Percentiles rank a stretch among this genome's conserved stretches.
These are phyloP conservation scores for Elongisporangium senticosum DNA, from an alignment of 352 stramenopile genomes.

Conservation along the genomic window DNA sequence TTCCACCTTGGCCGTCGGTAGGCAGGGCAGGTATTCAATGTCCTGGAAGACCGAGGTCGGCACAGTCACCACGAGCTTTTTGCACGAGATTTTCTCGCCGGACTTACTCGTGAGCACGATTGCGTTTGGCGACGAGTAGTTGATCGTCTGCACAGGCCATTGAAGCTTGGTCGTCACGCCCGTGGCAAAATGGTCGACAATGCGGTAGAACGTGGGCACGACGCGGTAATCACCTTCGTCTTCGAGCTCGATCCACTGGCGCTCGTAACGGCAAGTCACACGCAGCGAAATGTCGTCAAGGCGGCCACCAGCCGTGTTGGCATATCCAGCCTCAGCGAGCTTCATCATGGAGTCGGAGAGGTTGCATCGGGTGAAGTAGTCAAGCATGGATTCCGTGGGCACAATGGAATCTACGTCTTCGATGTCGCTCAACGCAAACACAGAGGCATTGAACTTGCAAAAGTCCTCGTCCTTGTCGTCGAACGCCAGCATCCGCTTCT, in stretches of 20 bases:
- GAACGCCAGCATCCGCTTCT: slow-evolving; percentile 75
- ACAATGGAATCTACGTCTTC: slow-evolving; percentile 58
- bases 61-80: slow-evolving; percentile 64
- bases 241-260: slow-evolving; percentile 79
- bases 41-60: slow-evolving; percentile 72
- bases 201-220: slow-evolving; percentile 58
- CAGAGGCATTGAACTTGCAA: slow-evolving; percentile 61
- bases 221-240: slow-evolving; percentile 79
- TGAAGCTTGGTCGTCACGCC: slow-evolving; percentile 43
- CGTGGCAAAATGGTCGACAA: slow-evolving; percentile 52
- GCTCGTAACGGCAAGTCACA: slow-evolving; percentile 74
- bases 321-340: slow-evolving; percentile 71
- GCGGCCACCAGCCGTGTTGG: slow-evolving; percentile 66
- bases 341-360: slow-evolving; percentile 79
- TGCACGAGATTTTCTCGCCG: slow-evolving; percentile 54
- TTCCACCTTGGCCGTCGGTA: slow-evolving; percentile 49
- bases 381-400: slow-evolving; percentile 58
- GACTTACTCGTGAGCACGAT: slow-evolving; percentile 53
- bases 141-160: slow-evolving; percentile 50
- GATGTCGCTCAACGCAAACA: slow-evolving; percentile 56
- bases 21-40: slow-evolving; percentile 55
- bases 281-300: slow-evolving; percentile 75
- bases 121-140: slow-evolving; percentile 42
- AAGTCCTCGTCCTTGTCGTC: slow-evolving; percentile 70
- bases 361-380: slow-evolving; percentile 60